These are phyloP conservation scores for Monosporascus sp. DNA, from an alignment of 2,329 filamentous ascomycete genomes.

Conservation along the genomic window DNA sequence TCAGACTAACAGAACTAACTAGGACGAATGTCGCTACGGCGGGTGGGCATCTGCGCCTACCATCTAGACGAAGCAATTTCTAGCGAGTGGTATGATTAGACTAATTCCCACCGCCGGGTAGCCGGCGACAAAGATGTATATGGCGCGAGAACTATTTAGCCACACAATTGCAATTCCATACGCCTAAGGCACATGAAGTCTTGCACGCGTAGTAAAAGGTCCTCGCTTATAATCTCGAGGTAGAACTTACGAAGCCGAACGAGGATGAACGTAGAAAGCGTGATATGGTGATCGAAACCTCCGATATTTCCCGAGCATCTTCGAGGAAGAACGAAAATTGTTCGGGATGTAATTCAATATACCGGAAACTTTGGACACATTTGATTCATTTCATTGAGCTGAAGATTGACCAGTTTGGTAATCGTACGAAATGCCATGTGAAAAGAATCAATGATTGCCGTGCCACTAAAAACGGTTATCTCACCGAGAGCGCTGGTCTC, in stretches of 20 bases:
- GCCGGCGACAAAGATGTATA: not conserved
- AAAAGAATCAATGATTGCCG: not conserved
- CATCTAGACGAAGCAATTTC: not conserved
- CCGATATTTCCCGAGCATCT: no score
- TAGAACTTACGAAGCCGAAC: no score
- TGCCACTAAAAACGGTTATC: not conserved
- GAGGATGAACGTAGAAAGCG: no score
- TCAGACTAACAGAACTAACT: no score
- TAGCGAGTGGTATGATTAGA: not conserved
- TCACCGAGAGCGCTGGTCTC: not conserved
- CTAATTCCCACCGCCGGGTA: not conserved
- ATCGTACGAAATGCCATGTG: not conserved
- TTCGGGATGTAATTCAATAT: no score
- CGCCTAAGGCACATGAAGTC: not conserved
- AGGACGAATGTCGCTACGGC: no score
- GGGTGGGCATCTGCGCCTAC: not conserved
- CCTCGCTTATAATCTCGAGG: not conserved
- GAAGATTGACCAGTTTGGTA: not conserved
- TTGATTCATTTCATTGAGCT: not conserved
- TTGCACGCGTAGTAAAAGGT: not conserved
- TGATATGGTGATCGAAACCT: no score
- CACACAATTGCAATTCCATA: not conserved
- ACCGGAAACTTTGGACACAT: no score
- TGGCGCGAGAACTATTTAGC: not conserved
- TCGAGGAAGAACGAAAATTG: no score